Base-by-base conservation (phyloP, 2,329 filamentous ascomycete genomes). In the Alternaria infectoria region DNA sequence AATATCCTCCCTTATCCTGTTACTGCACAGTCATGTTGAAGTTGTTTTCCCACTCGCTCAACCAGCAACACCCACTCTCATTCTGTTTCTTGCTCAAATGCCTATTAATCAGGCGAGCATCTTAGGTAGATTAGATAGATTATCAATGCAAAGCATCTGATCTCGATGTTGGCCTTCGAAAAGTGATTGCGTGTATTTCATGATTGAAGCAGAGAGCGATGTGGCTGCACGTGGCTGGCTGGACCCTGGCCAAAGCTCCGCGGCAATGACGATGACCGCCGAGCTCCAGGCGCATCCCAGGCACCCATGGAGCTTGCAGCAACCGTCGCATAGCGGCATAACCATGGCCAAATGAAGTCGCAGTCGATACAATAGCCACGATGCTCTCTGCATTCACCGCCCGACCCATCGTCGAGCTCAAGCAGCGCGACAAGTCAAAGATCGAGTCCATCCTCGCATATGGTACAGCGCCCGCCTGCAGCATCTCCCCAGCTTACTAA, bases 371-470 rank as follows among this genome's bases (percentile, higher is more conserved):
- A 46, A 55, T 54, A 59, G 51, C 59, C 68, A 77, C 32, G 57
- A 97, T 97, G 96, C 91, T 99, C 82, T 96, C 95, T 82, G 96
- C 96, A 79, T 99, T 99, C 83, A 97, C 92, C 73, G 94, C 96
- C 84, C 92, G 93, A 77, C 92, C 94, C 69, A 95, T 99, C 80
- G 92, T 98, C 86, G 96, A 99, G 91, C 91, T 99, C 76, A 94
- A 92, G 84, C 90, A 90, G 81, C 91, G 93, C 81, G 95, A 98
- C 88, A 97, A 96, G 85, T 96, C 93, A 70, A 96, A 91, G 85
- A 97, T 99, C 82, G 96, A 99, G 83, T 96, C 93, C 54, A 93
- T 99, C 70, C 87, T 98, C 51, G 93, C 95, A 65, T 93, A 97
- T 82, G 93, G 91, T 93, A 86, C 61, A 81, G 15, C 30, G 54